phyloP scores from a whole-genome alignment of 306 rosid species.

The Acacia acuminata region DNA sequence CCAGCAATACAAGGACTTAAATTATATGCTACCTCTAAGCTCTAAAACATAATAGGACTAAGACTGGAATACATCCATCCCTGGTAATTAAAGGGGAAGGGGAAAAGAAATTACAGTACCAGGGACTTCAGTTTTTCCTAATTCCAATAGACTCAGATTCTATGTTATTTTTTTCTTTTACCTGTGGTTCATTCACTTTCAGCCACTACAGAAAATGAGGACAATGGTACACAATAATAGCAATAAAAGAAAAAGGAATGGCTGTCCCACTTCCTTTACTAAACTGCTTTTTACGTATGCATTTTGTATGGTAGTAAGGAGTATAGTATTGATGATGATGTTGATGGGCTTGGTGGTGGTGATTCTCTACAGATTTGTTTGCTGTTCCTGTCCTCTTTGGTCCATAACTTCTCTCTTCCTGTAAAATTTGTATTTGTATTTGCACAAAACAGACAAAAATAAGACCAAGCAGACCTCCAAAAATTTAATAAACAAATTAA shows the following conservation, averaged over 20 bases:
- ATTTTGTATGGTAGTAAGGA: conserved; percentile 84
- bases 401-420: conserved; percentile 54
- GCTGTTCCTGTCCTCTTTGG: conserved; percentile 39
- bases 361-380: conserved; percentile 65
- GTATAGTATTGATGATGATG: conserved; percentile 58
- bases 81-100: neutral
- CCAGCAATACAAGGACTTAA: conserved; percentile 59
- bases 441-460: conserved; percentile 21
- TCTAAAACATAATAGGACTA: conserved; percentile 36
- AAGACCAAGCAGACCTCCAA: conserved; percentile 4
- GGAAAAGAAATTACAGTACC: conserved; percentile 46
- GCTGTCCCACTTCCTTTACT: conserved; percentile 72
- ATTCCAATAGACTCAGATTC: conserved; percentile 41
- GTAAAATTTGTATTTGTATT: conserved; percentile 28
- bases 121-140: conserved; percentile 33
- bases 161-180: conserved; percentile 23
- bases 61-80: conserved; percentile 31
- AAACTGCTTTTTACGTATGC: conserved; percentile 72
- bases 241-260: conserved; percentile 47
- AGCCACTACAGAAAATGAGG: conserved; percentile 50
- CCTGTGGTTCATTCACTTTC: conserved; percentile 61
- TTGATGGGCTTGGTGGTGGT: conserved; percentile 24
- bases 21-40: conserved; percentile 45
- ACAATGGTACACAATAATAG: conserved; percentile 59
- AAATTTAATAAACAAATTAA: conserved; percentile 18